Base-by-base conservation (phyloP, 768 basidiomycete genomes). In the Gautieria morchelliformis region DNA sequence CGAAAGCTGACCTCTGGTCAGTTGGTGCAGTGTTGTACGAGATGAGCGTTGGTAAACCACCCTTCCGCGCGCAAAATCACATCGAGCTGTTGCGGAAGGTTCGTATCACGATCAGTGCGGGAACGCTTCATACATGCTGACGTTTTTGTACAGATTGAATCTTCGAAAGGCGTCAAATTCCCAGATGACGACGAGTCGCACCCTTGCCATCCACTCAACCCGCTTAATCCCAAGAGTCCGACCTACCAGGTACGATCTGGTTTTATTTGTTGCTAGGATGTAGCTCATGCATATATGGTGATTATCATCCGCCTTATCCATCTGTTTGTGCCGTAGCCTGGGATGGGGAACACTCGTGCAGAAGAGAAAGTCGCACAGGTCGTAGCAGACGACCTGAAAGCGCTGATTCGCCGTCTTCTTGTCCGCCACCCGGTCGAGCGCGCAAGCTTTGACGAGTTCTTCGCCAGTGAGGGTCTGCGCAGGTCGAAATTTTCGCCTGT, bases 1-100 rank as follows among this genome's bases (percentile, higher is more conserved):
- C 94, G 19, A 95, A 93, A 68, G 96, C 91, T 11, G 96, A 99
- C 68, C 77, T 99, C 1, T 99, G 96, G 96, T 94, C 92, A 32
- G 93, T 98, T 48, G 96, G 96, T 5, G 92, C 96, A 0, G 94
- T 99, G 22, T 74, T 98, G 2, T 99, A 85, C 71, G 96, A 99
- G 70, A 97, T 96, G 87, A 78, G 83, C 17, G 89, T 92, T 33
- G 96, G 94, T 3, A 85, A 84, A 63, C 89, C 96, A 1, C 96
- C 96, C 0, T 99, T 94, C 70, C 85, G 94, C 15, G 96, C 96
- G 0, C 83, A 85, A 69, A 99, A 98, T 66, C 95, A 97, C 68
- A 88, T 98, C 64, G 96, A 97, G 64, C 79, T 99, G 9, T 73
- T 96, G 45, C 89, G 89, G 75, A 89, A 82, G 79, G 97, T 57